Evolutionary conservation across 2,329 filamentous ascomycete species (phyloP).

Genomic region (Fusarium sp.): DNA sequence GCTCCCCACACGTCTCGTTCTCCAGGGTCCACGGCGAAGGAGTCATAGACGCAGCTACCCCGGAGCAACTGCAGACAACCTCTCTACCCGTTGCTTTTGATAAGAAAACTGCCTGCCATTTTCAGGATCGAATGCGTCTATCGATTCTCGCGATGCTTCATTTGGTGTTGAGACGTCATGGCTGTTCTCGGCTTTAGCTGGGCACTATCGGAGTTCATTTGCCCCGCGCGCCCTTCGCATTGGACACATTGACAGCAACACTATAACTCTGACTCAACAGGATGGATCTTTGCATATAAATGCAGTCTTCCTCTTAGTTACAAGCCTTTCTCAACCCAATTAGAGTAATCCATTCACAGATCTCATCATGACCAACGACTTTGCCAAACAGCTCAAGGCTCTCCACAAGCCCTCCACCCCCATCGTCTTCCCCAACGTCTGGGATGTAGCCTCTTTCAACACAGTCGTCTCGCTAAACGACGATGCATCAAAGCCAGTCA

Average conservation of each 20-base stretch:
- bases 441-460: slow-evolving; percentile 63
- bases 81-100: background rate
- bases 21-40: background rate
- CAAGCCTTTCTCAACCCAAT: background rate
- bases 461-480: slow-evolving; percentile 58
- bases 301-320: background rate
- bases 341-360: too few species aligned
- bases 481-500: slow-evolving; percentile 49
- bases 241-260: slow-evolving; percentile 26
- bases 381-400: slow-evolving; percentile 52
- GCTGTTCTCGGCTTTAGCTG: background rate
- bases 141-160: background rate
- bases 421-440: slow-evolving; percentile 67
- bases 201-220: background rate
- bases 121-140: too few species aligned
- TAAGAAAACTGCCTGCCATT: background rate
- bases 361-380: slow-evolving; percentile 43
- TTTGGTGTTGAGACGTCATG: background rate
- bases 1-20: slow-evolving; percentile 11
- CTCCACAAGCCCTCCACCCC: slow-evolving; percentile 65
- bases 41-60: slow-evolving; percentile 3
- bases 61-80: background rate
- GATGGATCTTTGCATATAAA: background rate
- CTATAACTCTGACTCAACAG: background rate
- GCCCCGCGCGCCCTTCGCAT: slow-evolving; percentile 35